Percentiles rank a stretch among this genome's conserved stretches.
These are phyloP conservation scores for Pelargonium australe DNA, from an alignment of 441 rosid genomes.

Conservation along the genomic window DNA sequence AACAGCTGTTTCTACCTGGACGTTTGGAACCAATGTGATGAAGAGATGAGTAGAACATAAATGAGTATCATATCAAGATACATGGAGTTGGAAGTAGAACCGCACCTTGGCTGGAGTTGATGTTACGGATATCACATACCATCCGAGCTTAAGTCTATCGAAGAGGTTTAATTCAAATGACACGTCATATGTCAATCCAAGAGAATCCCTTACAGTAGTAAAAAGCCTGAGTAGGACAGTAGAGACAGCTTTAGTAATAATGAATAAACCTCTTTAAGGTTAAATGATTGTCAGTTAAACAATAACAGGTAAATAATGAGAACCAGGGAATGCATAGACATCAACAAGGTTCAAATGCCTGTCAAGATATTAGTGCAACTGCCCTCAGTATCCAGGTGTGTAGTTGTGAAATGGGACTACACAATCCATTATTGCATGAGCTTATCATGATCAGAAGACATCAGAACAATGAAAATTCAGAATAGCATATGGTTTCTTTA, in stretches of 20 bases:
- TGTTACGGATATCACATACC: slow-evolving; percentile 98
- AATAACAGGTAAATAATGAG: no score
- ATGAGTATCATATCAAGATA: slow-evolving; percentile 12
- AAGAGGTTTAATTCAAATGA: slow-evolving; percentile 95
- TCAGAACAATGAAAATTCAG: not conserved
- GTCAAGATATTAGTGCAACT: not conserved
- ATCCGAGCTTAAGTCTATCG: slow-evolving; percentile 93
- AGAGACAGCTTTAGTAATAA: not conserved
- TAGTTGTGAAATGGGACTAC: not conserved
- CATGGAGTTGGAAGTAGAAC: slow-evolving; percentile 15
- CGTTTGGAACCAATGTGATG: slow-evolving; percentile 21
- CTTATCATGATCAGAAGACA: not conserved
- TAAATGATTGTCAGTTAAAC: not conserved
- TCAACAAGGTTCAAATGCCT: not conserved
- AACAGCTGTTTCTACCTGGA: slow-evolving; percentile 87
- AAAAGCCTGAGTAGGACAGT: slow-evolving; percentile 63
- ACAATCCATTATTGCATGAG: not conserved
- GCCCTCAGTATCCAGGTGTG: slow-evolving; percentile 3
- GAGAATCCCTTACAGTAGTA: slow-evolving; percentile 95
- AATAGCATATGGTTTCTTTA: not conserved
- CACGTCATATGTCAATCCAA: slow-evolving; percentile 96
- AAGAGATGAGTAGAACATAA: slow-evolving; percentile 12
- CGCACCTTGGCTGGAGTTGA: slow-evolving; percentile 93
- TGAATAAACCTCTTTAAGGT: not conserved
- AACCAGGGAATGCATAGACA: not conserved